Evolutionary conservation across 306 rosid genomes (phyloP).

Genomic region (Prunus salicina): DNA sequence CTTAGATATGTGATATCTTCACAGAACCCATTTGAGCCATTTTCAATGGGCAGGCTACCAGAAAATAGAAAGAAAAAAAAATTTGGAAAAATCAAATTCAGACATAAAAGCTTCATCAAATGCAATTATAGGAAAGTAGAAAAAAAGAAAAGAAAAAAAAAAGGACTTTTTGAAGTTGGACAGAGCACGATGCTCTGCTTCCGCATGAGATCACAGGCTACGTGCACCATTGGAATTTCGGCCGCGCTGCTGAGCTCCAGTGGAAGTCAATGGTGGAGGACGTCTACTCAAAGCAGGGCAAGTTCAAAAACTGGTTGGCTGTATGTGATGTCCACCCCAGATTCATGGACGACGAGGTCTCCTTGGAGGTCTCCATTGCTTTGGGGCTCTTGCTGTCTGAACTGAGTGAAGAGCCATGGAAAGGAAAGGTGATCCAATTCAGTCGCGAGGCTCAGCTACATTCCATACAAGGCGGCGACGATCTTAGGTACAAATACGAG

Average conservation of each 20-base stretch:
- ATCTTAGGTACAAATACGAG: conserved; percentile 29
- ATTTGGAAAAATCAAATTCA: too few species aligned
- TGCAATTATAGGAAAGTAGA: too few species aligned
- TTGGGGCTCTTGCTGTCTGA: conserved; percentile 64
- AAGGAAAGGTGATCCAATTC: conserved; percentile 52
- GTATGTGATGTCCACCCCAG: conserved; percentile 48
- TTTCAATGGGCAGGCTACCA: too few species aligned
- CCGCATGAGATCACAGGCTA: conserved; percentile 45
- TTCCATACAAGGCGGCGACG: conserved; percentile 33
- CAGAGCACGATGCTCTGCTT: conserved; percentile 33
- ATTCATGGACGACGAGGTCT: conserved; percentile 33
- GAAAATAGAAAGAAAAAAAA: too few species aligned
- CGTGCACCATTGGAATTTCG: neutral
- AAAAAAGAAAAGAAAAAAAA: too few species aligned
- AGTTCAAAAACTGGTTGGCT: conserved; percentile 40
- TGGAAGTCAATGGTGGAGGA: conserved; percentile 65
- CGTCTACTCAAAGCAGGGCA: conserved; percentile 32
- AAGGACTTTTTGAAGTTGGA: too few species aligned
- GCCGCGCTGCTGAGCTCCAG: conserved; percentile 48
- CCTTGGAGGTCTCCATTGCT: conserved; percentile 54
- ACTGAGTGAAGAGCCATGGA: conserved; percentile 56
- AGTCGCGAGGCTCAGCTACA: conserved; percentile 37
- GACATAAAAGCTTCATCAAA: too few species aligned
- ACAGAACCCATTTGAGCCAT: too few species aligned
- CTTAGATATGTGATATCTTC: too few species aligned